phyloP scores from a whole-genome alignment of 352 stramenopile species.

The Phytophthora multivora region DNA sequence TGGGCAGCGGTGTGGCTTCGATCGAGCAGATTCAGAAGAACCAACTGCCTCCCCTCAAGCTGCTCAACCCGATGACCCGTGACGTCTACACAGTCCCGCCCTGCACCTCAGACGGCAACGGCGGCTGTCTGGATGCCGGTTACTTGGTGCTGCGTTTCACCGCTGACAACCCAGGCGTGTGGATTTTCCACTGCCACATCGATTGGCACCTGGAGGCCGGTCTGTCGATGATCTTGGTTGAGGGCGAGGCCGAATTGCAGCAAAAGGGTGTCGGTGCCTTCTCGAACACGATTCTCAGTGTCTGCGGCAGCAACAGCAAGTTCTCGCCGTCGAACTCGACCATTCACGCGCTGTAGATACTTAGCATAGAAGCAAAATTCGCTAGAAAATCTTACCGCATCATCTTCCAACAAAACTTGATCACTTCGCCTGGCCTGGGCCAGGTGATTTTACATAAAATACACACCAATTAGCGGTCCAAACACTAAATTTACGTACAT shows the following conservation, averaged over 20 bases:
- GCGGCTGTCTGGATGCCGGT: slow-evolving; percentile 25
- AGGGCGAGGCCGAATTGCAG: slow-evolving; percentile 25
- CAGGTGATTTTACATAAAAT: too few relatives aligned
- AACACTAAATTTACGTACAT: neutral
- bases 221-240: slow-evolving; percentile 32
- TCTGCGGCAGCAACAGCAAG: slow-evolving; percentile 19
- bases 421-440: too few relatives aligned
- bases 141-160: slow-evolving; percentile 43
- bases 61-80: slow-evolving; percentile 30
- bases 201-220: slow-evolving; percentile 42
- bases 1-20: slow-evolving; percentile 29
- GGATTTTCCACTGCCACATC: slow-evolving; percentile 51
- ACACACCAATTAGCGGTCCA: too few relatives aligned
- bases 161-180: slow-evolving; percentile 41
- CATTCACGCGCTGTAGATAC: neutral
- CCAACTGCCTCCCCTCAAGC: slow-evolving; percentile 30
- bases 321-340: slow-evolving; percentile 17
- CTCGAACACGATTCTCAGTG: slow-evolving; percentile 27
- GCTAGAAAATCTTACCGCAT: neutral
- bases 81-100: slow-evolving; percentile 39
- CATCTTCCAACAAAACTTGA: neutral
- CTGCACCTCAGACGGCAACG: slow-evolving; percentile 26
- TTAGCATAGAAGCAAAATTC: neutral
- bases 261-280: slow-evolving; percentile 17
- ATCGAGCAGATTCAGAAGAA: slow-evolving; percentile 26